These are phyloP conservation scores for Polyporus arcularius DNA, from an alignment of 768 basidiomycete species.

Conservation along the genomic window DNA sequence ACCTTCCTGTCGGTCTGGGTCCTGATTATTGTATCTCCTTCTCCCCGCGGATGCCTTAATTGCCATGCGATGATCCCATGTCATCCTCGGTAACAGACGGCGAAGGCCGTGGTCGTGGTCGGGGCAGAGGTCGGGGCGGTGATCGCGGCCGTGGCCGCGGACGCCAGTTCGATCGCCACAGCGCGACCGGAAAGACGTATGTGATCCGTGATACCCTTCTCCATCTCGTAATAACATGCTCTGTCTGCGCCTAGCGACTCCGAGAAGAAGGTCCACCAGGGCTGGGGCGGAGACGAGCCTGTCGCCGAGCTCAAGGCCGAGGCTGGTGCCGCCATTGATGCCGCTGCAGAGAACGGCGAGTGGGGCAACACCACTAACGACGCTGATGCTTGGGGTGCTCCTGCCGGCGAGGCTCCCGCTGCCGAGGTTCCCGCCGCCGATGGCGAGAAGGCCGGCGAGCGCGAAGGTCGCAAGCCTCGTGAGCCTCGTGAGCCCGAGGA, in stretches of 20 bases:
- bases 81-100: conserved; percentile 35
- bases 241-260: conserved; percentile 63
- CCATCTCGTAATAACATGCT: conserved; percentile 2
- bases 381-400: conserved; percentile 33
- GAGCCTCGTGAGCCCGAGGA: conserved; percentile 71
- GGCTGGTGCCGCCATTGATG: conserved; percentile 72
- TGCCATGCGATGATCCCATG: neutral
- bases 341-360: conserved; percentile 51
- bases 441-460: conserved; percentile 34
- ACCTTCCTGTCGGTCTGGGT: neutral
- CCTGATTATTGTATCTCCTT: neutral
- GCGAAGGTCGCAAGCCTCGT: conserved; percentile 45
- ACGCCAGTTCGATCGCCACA: conserved; percentile 84
- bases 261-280: conserved; percentile 92
- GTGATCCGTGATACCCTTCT: conserved; percentile 29
- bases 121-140: conserved; percentile 53
- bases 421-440: conserved; percentile 34
- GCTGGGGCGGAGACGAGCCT: conserved; percentile 94
- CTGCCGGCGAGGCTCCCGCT: conserved; percentile 35
- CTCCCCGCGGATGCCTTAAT: neutral
- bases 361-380: conserved; percentile 39
- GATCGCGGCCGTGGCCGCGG: conserved; percentile 53
- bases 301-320: conserved; percentile 81
- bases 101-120: conserved; percentile 42
- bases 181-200: conserved; percentile 80